Base-by-base conservation (phyloP, 495 filamentous ascomycete species). In the Penicillium roqueforti region DNA sequence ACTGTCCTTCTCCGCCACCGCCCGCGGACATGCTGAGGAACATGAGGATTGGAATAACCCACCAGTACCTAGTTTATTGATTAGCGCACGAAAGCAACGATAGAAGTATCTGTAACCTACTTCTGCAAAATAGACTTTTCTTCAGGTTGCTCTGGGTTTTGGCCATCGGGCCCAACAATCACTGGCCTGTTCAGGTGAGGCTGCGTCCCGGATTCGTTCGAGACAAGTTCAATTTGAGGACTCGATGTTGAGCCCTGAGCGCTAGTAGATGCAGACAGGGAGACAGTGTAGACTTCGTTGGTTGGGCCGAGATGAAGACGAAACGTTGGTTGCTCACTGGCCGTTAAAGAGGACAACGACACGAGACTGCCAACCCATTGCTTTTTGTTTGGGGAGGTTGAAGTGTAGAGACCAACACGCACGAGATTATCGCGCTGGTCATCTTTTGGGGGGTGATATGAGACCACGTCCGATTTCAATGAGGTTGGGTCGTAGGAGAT, bases 121-220 rank as follows among this genome's bases (percentile, higher is more conserved):
- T 73, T 78, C 43, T 78, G 75, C n/a, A 78, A 61, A 34, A 78
- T 62, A 3, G 66, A 70, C 58, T 78, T 78, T 56, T 76, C 73
- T 26, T 55, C 54, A 7, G 64, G 61, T 41, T 71, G 68, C 23
- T 72, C 70, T 4, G 71, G 46, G 40, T 58, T 65, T 44, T 56
- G 58, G 8, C 75, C 74, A 59, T 74, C 73, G 8, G 70, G 71
- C 10, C 67, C 50, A 23, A 78, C 54, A 13, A 76, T 60, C 16
- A 78, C 55, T 9, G 74, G 74, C 16, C 69, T 70, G 55, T 78
- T 76, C 10, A 78, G 55, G 31, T 70, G 67, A 13, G 75, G 72
- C 31, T 65, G 62, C 7, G 66, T 59, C 16, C 74, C 75, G 14
- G 58, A 20, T 41, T 63, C 52, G 51, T 56, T 58, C 3, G 53